Evolutionary conservation across 495 filamentous ascomycete species (phyloP).

Genomic region (Penicillium taxi): DNA sequence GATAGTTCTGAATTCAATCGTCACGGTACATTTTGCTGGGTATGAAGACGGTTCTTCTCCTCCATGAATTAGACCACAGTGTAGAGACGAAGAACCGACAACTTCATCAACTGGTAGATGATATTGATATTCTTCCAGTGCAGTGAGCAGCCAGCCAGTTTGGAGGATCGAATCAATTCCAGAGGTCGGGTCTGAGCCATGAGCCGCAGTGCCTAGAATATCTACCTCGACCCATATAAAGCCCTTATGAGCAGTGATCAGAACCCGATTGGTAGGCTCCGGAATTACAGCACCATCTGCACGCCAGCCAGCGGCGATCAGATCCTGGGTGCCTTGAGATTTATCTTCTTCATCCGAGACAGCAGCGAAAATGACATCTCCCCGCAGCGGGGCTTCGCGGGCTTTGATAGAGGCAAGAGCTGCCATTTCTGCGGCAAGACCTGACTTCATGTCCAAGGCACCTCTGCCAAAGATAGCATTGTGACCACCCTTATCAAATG

Average conservation of each 20-base stretch:
- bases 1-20: conserved; percentile 39
- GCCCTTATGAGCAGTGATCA: conserved; percentile 39
- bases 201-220: conserved; percentile 37
- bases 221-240: conserved; percentile 42
- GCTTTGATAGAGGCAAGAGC: conserved; percentile 25
- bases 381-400: conserved; percentile 13
- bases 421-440: conserved; percentile 35
- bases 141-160: conserved; percentile 35
- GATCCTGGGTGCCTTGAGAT: conserved; percentile 37
- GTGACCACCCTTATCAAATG: conserved; percentile 25
- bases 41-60: conserved; percentile 43
- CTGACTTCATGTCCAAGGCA: conserved; percentile 41
- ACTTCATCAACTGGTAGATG: conserved; percentile 25
- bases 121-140: conserved; percentile 30
- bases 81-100: conserved; percentile 29
- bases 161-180: conserved; percentile 39
- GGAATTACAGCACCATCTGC: conserved; percentile 38
- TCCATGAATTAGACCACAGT: conserved; percentile 39
- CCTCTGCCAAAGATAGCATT: conserved; percentile 36
- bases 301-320: conserved; percentile 40
- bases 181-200: conserved; percentile 34
- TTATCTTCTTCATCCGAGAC: conserved; percentile 44
- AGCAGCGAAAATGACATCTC: conserved; percentile 40
- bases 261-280: conserved; percentile 31
- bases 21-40: conserved; percentile 33